Evolutionary conservation across 2,329 filamentous ascomycete species (phyloP).

Genomic region (Spiromastix sp.): DNA sequence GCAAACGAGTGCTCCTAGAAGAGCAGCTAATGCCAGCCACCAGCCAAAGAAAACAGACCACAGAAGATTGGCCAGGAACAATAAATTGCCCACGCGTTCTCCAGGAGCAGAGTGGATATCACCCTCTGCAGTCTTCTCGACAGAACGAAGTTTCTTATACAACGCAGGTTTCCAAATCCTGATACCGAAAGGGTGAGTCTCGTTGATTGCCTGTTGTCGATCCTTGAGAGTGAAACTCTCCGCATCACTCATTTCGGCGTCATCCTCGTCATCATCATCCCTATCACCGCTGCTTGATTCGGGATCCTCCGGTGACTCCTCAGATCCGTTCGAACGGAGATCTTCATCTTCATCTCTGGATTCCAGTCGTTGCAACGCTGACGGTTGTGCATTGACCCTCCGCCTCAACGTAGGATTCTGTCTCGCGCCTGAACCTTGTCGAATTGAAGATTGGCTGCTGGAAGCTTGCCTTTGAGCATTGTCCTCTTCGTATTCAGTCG

Average conservation of each 20-base stretch:
- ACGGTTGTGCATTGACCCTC: conserved; percentile 23
- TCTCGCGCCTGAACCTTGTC: conserved; percentile 23
- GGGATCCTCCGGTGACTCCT: conserved; percentile 20
- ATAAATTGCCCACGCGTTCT: conserved; percentile 70
- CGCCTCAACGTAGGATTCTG: conserved; percentile 32
- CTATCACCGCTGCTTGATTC: conserved; percentile 41
- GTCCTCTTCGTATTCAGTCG: conserved; percentile 67
- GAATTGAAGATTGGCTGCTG: conserved; percentile 21
- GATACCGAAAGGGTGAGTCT: conserved; percentile 97
- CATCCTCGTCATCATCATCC: conserved; percentile 52
- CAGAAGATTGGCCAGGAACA: conserved; percentile 76
- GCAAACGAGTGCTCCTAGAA: conserved; percentile 65
- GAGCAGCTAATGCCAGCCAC: conserved; percentile 78
- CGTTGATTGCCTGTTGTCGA: conserved; percentile 93
- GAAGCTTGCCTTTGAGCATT: conserved; percentile 7
- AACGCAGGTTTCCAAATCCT: conserved; percentile 97
- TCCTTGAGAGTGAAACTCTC: conserved; percentile 98
- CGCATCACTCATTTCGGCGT: conserved; percentile 71
- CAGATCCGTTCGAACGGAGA: conserved; percentile 24
- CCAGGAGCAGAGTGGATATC: conserved; percentile 95
- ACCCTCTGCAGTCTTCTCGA: conserved; percentile 89
- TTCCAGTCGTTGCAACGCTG: conserved; percentile 24
- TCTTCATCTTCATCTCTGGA: conserved; percentile 29
- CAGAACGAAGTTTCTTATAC: conserved; percentile 95
- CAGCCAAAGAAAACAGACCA: conserved; percentile 93